Evolutionary conservation across 306 rosid species (phyloP), one percentile per base, ranked within the genome.

Genomic region (Medicago arabica): DNA sequence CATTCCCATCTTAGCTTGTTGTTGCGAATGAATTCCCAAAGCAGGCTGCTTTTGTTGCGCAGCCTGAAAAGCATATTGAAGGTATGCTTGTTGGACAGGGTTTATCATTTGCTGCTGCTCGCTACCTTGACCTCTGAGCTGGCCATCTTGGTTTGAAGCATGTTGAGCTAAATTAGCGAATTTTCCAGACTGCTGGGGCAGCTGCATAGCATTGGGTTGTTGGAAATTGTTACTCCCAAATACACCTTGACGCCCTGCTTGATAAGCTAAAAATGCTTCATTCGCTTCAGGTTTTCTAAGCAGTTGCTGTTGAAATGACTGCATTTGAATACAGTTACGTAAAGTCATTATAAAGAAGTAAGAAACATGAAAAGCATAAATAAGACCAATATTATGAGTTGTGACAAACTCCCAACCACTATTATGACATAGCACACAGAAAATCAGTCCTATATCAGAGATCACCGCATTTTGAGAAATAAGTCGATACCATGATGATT

Each of bases 231-330:
- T 85, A 67, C 74, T 85, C 41, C 86, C 92, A 80, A 81, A 68
- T 62, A 51, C 89, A 79, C 97, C 99, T 61, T 87, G 98, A 79
- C 85, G 78, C 78, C 85, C 90, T 40, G 93, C 88, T 78, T 88
- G 98, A 83, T 92, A 90, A 53, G 93, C 87, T 71, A 90, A 50
- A 71, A 81, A 79, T 31, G 91, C 78, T 88, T 92, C 99, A 75
- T 88, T 92, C 67, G 97, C 98, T 82, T 90, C 99, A 50, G 98
- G 87, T 78, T 90, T 96, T 82, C 99, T 88, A 36, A 86, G 87
- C 71, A 90, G 85, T 17, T 89, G 97, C 19, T 92, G 97, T 72
- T 83, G 98, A 74, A 88, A 76, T 78, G 92, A 82, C 98, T 95
- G 88, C 85, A 85, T 59, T 21, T 76, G 75, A 39, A 77, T 16